Percentiles rank a stretch among this genome's conserved stretches.
phyloP scores from a whole-genome alignment of 345 rosid genomes.

The Angophora floribunda region DNA sequence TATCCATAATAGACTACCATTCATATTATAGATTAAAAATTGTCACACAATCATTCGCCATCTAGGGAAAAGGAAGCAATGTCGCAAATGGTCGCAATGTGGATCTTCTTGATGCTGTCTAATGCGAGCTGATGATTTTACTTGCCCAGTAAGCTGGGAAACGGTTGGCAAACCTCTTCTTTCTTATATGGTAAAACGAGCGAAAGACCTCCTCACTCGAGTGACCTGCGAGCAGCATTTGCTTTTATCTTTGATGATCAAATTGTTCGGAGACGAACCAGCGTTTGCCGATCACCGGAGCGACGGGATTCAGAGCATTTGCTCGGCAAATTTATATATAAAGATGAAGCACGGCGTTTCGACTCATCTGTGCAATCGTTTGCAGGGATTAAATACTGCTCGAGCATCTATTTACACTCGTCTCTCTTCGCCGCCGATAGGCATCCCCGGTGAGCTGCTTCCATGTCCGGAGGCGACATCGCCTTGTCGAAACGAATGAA shows the following conservation, averaged over 20 bases:
- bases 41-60: no score
- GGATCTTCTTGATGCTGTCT: not conserved
- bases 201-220: not conserved
- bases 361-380: not conserved
- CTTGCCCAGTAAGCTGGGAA: not conserved
- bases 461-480: not conserved
- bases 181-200: not conserved
- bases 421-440: not conserved
- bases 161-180: not conserved
- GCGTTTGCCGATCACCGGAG: not conserved
- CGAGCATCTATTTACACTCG: not conserved
- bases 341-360: not conserved
- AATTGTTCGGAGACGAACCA: not conserved
- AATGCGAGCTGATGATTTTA: not conserved
- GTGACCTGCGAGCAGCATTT: not conserved
- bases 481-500: no score
- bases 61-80: not conserved
- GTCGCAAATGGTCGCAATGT: not conserved
- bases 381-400: not conserved
- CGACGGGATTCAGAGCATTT: not conserved
- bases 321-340: not conserved
- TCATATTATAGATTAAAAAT: no score
- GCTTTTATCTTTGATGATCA: not conserved
- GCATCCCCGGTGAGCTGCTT: not conserved
- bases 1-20: no score